Conservation (phyloP, 345 rosid species). For the Boechera stricta region DNA sequence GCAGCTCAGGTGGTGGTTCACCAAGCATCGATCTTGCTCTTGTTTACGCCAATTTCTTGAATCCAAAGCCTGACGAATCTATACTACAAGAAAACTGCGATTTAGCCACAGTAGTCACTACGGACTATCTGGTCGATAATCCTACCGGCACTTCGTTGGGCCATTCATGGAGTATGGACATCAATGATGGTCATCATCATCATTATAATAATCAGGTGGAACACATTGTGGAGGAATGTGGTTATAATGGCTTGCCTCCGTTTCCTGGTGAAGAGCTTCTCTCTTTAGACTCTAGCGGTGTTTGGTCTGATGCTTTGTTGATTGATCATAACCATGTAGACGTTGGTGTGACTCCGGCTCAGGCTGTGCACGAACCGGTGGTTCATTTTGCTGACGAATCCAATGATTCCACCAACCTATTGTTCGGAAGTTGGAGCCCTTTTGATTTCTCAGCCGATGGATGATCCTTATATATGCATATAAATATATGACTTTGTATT, state of each 20-base stretch:
- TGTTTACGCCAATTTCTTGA: constrained; percentile 48
- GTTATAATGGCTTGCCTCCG: constrained; percentile 46
- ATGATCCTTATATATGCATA: constrained; percentile 17
- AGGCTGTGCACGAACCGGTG: constrained; percentile 38
- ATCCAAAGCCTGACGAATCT: constrained; percentile 35
- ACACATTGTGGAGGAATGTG: constrained; percentile 43
- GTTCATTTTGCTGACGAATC: constrained; percentile 38
- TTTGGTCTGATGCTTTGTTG: constrained; percentile 46
- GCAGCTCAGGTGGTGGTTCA: constrained; percentile 32
- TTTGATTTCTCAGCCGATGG: constrained; percentile 43
- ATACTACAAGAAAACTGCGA: constrained; percentile 32
- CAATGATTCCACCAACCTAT: constrained; percentile 45
- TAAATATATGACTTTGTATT: constrained; percentile 10
- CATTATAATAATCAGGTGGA: constrained; percentile 31
- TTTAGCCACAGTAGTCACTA: neutral
- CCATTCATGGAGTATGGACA: constrained; percentile 40
- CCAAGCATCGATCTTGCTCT: constrained; percentile 47
- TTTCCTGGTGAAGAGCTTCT: constrained; percentile 51
- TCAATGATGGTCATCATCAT: constrained; percentile 29
- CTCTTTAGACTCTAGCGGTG: constrained; percentile 33
- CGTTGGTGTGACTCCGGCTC: constrained; percentile 25
- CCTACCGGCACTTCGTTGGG: constrained; percentile 21
- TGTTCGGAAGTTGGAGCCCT: constrained; percentile 51
- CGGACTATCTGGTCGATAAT: constrained; percentile 21
- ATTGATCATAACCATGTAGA: constrained; percentile 42